phyloP scores from a whole-genome alignment of 257 asterid genomes.

The Solanum clarkiae region DNA sequence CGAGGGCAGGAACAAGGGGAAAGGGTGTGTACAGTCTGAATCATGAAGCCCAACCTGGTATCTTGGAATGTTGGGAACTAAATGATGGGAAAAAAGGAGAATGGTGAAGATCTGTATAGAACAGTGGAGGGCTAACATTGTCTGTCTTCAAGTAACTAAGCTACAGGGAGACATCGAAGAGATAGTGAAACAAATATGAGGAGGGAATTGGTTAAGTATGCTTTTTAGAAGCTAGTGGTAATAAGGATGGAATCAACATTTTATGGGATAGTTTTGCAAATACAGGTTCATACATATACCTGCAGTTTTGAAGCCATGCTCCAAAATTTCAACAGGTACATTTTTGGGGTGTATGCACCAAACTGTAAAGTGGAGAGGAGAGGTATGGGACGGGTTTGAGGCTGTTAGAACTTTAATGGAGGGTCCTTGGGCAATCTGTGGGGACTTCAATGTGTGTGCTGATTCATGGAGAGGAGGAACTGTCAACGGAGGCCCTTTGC shows the following conservation, averaged over 20 bases:
- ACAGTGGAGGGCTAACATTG: neutral
- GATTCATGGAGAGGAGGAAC: neutral
- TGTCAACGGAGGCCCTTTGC: neutral
- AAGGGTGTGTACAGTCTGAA: neutral
- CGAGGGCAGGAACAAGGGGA: neutral
- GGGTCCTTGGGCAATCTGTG: neutral
- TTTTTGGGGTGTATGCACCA: neutral
- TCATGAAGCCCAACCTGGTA: neutral
- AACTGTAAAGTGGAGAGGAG: neutral
- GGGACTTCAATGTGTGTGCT: neutral
- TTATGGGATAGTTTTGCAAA: neutral
- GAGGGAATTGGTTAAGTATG: neutral
- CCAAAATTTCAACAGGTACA: neutral
- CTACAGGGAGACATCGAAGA: neutral
- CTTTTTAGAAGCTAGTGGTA: neutral
- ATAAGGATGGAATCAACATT: neutral
- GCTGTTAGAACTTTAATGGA: neutral
- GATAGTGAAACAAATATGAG: neutral
- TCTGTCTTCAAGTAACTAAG: neutral
- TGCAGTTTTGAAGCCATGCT: neutral
- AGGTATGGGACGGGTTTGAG: neutral
- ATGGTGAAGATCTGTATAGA: neutral
- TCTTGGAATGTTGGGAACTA: neutral
- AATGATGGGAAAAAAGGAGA: neutral
- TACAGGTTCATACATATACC: neutral